Base-by-base conservation (phyloP, 108 stramenopile species). In the Chaetoceros muelleri region DNA sequence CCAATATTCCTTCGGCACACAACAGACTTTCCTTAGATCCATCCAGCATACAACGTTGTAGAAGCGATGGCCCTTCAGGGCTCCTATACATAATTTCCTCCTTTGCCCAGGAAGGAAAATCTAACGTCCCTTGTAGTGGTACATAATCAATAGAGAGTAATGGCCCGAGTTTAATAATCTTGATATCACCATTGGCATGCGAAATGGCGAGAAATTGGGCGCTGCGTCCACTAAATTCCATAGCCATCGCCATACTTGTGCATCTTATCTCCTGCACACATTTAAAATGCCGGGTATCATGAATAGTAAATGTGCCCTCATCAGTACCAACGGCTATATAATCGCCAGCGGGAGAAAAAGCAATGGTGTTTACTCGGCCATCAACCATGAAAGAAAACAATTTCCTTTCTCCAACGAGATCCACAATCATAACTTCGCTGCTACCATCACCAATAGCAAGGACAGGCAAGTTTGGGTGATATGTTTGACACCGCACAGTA, bases 251-350 rank as follows among this genome's bases (percentile, higher is more conserved):
- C 18, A 62, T 53, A 22, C 61, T 34, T 28, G 31, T 2, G 2
- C 16, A 19, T 27, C 23, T 46, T 30, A 64, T 31, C 24, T 60
- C 53, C 28, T 64, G 69, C 2, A 64, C 46, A 24, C 34, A 24
- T 18, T 55, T 59, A 40, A 26, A 71, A 1, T 21, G 53, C 51
- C 53, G 17, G 2, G 67, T 69, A 31, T 69, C 67, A 52, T 58
- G 56, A 1, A 69, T n/a, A 3, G 56, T 62, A 44, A 69, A 69
- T 1, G 8, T 16, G 13, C 60, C 28, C 19, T 55, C 64, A 52
- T 71, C 70, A n/a, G 64, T 69, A 2, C 61, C 70, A 30, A 71
- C 65, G 0, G 62, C 44, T 17, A 65, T 40, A 52, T 51, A 61
- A 28, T 66, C 65, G 3, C 70, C 70, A 0, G 28, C 28, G 1